A percentile compares a stretch with the other conserved stretches of the same genome.
Conservation (phyloP, 1,284 basidiomycete genomes). For the Phellopilus nigrolimitatus region DNA sequence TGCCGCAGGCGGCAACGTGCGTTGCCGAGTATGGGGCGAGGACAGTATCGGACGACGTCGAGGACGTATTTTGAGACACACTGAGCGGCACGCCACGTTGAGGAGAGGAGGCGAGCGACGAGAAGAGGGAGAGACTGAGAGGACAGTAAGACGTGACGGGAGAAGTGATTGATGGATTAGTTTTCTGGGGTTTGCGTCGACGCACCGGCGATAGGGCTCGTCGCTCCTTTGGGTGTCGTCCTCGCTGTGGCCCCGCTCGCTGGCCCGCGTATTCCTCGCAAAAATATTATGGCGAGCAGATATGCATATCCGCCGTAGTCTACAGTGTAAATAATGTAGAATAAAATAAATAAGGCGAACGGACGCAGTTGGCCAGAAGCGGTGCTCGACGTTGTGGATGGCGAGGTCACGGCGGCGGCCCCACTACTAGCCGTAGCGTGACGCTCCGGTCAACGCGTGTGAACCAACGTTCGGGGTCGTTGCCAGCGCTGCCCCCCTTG, state of each 20-base stretch:
- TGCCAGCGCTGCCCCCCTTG: background rate
- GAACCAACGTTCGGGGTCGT: background rate
- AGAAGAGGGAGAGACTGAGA: too few species aligned
- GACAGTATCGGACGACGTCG: too few species aligned
- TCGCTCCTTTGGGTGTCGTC: background rate
- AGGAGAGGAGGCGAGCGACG: too few species aligned
- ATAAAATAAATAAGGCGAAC: background rate
- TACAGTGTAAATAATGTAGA: background rate
- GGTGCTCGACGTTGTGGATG: constrained; percentile 7
- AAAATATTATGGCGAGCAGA: background rate
- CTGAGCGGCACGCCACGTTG: too few species aligned
- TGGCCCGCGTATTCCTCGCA: background rate
- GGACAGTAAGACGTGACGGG: background rate
- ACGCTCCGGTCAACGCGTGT: constrained; percentile 7
- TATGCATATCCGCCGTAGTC: background rate
- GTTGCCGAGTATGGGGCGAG: too few species aligned
- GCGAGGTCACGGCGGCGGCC: constrained; percentile 1
- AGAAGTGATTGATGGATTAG: background rate
- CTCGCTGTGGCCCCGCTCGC: background rate
- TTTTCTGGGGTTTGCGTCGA: background rate
- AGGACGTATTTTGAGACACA: too few species aligned
- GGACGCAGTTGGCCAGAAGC: constrained; percentile 1
- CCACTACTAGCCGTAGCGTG: background rate
- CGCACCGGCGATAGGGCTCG: background rate
- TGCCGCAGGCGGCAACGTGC: background rate